Evolutionary conservation across 192 early-diverging fungal genomes (phyloP).

Genomic region (Lobosporangium transversale): DNA sequence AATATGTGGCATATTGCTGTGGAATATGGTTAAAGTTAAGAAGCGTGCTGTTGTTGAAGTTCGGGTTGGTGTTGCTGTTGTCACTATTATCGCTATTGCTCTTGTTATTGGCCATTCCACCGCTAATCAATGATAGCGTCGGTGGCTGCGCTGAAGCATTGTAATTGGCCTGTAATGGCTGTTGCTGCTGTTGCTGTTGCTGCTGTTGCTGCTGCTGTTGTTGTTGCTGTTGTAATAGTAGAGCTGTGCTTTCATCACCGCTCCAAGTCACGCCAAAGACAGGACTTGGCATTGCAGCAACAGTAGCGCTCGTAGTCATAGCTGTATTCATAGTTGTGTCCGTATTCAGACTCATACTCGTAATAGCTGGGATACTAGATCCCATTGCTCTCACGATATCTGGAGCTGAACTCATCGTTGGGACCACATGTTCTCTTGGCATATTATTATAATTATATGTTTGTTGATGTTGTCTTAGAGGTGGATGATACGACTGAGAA

Average conservation of each 20-base stretch:
- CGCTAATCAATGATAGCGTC: neutral
- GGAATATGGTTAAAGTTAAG: neutral
- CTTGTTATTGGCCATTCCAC: neutral
- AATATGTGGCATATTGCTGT: neutral
- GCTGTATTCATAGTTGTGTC: too few relatives aligned
- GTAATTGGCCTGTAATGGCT: neutral
- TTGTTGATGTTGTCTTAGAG: neutral
- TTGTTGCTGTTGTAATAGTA: too few relatives aligned
- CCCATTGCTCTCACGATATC: too few relatives aligned
- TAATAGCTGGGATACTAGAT: too few relatives aligned
- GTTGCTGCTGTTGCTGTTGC: constrained; percentile 3
- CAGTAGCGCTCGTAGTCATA: too few relatives aligned
- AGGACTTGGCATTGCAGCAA: too few relatives aligned
- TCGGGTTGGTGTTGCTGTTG: neutral
- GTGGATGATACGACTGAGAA: constrained; percentile 3
- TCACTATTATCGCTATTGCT: neutral
- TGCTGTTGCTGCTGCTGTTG: constrained; percentile 10
- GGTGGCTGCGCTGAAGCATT: neutral
- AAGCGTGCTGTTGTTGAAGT: neutral
- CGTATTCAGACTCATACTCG: too few relatives aligned
- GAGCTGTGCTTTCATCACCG: too few relatives aligned
- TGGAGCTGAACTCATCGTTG: too few relatives aligned
- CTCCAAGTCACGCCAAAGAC: too few relatives aligned
- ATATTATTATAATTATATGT: too few relatives aligned
- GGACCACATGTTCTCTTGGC: too few relatives aligned